Evolutionary conservation across 345 rosid genomes (phyloP).

Genomic region (Populus davidiana): DNA sequence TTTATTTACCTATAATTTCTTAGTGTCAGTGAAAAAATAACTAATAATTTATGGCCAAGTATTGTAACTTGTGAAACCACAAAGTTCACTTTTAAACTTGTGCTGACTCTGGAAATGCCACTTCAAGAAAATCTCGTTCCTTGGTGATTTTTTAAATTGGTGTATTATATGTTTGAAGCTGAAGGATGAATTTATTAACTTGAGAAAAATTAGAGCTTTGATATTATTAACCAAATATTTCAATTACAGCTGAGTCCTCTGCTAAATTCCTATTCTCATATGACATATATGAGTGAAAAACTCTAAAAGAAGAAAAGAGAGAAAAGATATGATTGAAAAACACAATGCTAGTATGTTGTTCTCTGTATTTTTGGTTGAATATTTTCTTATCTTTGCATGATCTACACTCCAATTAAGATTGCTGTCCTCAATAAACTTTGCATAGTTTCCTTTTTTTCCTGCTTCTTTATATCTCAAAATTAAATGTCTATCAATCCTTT

Average conservation of each 20-base stretch:
- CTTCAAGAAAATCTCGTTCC: background rate
- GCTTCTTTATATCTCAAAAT: background rate
- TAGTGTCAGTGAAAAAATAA: background rate
- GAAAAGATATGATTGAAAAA: background rate
- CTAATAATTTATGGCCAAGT: background rate
- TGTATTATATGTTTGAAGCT: background rate
- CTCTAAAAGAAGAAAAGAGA: background rate
- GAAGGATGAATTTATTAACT: background rate
- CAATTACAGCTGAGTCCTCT: background rate
- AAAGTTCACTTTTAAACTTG: background rate
- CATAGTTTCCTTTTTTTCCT: background rate
- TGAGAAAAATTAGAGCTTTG: background rate
- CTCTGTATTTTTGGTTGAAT: background rate
- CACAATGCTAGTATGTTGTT: background rate
- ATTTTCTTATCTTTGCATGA: background rate
- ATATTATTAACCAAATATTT: background rate
- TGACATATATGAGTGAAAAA: background rate
- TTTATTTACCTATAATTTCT: background rate
- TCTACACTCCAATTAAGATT: background rate
- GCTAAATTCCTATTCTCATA: background rate
- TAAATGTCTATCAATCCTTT: background rate
- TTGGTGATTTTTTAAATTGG: background rate
- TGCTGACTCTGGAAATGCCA: background rate
- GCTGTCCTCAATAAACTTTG: background rate
- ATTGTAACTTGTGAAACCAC: background rate